Evolutionary conservation across 2,329 filamentous ascomycete genomes (phyloP).

Genomic region (Fusarium beomiforme): DNA sequence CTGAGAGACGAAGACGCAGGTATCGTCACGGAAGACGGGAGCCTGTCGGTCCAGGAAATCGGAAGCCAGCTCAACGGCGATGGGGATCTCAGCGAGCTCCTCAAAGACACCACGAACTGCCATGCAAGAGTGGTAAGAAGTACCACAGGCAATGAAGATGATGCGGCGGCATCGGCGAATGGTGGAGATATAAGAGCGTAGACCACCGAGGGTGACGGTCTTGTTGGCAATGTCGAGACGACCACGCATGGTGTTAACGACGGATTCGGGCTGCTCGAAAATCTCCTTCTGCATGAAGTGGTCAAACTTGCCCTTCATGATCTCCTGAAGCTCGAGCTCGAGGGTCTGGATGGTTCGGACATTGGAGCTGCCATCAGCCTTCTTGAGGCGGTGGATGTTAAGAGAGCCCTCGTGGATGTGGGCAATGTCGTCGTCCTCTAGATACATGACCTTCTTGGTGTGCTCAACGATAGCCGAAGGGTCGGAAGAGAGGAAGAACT

Average conservation of each 20-base stretch:
- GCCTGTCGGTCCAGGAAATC: constrained; percentile 98
- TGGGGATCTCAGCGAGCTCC: constrained; percentile 97
- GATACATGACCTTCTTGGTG: constrained; percentile 99
- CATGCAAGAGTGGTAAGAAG: constrained; percentile 99
- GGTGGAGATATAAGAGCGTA: constrained; percentile 95
- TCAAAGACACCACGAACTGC: constrained; percentile 97
- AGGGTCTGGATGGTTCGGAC: constrained; percentile 98
- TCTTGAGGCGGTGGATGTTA: constrained; percentile 98
- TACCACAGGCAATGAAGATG: constrained; percentile 99
- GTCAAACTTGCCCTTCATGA: constrained; percentile 99
- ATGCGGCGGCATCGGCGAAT: constrained; percentile 97
- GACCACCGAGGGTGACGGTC: constrained; percentile 92
- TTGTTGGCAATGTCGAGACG: constrained; percentile 94
- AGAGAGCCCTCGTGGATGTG: constrained; percentile 99
- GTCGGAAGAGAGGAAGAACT: constrained; percentile 99
- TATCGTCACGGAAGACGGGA: constrained; percentile 99
- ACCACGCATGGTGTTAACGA: constrained; percentile 99
- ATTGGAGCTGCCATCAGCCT: constrained; percentile 96
- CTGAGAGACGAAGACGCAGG: constrained; percentile 98
- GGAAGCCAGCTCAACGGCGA: constrained; percentile 94
- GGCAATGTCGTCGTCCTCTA: constrained; percentile 99
- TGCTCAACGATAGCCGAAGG: constrained; percentile 98
- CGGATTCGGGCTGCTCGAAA: constrained; percentile 99
- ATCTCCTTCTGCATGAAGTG: constrained; percentile 99
- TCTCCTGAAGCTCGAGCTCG: constrained; percentile 98